Base-by-base conservation (phyloP, 2,329 filamentous ascomycete genomes). In the Aspergillus niger region DNA sequence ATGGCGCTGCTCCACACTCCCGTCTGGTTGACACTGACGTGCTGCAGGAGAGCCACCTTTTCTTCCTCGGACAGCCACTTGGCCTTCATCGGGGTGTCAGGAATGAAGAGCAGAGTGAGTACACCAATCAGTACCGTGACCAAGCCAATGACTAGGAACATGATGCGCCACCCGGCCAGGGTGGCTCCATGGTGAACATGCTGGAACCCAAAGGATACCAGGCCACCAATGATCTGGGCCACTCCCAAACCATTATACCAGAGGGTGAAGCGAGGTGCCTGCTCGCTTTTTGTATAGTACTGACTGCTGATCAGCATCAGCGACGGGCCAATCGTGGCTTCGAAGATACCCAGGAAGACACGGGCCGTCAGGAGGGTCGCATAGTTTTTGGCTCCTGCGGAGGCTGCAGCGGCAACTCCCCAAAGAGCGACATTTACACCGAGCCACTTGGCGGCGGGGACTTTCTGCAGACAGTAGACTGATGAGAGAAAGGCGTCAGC, bases 181-280 rank as follows among this genome's bases (percentile, higher is more conserved):
- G 17, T 71, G 0, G 65, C 58, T 13, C 63, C 55, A 2, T 72
- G 64, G 15, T 54, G 28, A 11, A 83, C 77, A 67, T 78, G 70
- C 70, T 85, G 83, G 69, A 84, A 85, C 57, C 75, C 84, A 63
- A 80, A 86, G 13, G 77, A 80, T 11, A 81, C 57, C 3, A 62
- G 15, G 5, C 62, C 62, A 8, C 62, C 59, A 3, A 64, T 51
- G n/a, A 64, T 64, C 72, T 88, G 85, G 5, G 84, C 85, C 3
- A 85, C 72, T 1, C 86, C 86, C 11, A 88, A 76, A 8, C 85
- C 85, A 36, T 81, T 78, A 68, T 86, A 88, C 86, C 85, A 88
- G 67, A 87, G 79, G 17, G 81, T 83, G 70, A 86, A 86, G 8
- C 86, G 80, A 7, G 84, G 82, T 3, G 84, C 82, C 67, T 85